A percentile compares a stretch with the other conserved stretches of the same genome.
phyloP scores from a whole-genome alignment of 2,329 filamentous ascomycete genomes.

The Gaeumannomyces tritici region DNA sequence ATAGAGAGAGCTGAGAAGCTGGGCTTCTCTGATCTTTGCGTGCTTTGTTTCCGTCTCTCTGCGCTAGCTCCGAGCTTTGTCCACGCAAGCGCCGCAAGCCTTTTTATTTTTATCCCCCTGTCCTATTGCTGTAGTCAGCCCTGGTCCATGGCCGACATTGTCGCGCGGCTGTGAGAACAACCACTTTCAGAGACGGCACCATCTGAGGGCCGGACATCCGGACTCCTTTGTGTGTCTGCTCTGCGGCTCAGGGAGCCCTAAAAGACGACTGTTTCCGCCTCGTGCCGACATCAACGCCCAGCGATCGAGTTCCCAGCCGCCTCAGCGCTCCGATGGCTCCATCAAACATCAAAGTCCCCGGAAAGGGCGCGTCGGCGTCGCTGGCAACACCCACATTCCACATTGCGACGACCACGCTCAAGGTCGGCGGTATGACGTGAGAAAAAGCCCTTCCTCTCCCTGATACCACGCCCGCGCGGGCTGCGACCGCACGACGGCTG shows the following conservation, averaged over 20 bases:
- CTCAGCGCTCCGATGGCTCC: constrained; percentile 35
- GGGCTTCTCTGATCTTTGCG: neutral
- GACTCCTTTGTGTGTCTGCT: neutral
- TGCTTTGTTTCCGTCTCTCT: neutral
- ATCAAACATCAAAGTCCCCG: constrained; percentile 35
- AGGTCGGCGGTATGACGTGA: constrained; percentile 79
- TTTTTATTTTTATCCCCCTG: neutral
- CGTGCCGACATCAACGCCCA: neutral
- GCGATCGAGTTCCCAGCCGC: neutral
- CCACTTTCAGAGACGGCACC: neutral
- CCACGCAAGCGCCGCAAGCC: neutral
- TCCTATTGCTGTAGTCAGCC: neutral
- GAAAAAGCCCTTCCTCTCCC: constrained; percentile 18
- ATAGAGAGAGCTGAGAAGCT: neutral
- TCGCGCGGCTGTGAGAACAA: neutral
- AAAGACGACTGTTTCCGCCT: neutral
- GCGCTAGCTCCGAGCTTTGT: neutral
- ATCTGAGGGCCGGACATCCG: neutral
- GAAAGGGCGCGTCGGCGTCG: constrained; percentile 23
- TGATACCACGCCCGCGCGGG: neutral
- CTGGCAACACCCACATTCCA: constrained; percentile 38
- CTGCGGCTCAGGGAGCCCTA: too few relatives aligned
- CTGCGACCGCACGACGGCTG: neutral
- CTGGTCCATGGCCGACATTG: neutral
- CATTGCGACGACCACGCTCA: constrained; percentile 85